Evolutionary conservation across 768 basidiomycete genomes (phyloP).

Genomic region (Lactifluus volemus): DNA sequence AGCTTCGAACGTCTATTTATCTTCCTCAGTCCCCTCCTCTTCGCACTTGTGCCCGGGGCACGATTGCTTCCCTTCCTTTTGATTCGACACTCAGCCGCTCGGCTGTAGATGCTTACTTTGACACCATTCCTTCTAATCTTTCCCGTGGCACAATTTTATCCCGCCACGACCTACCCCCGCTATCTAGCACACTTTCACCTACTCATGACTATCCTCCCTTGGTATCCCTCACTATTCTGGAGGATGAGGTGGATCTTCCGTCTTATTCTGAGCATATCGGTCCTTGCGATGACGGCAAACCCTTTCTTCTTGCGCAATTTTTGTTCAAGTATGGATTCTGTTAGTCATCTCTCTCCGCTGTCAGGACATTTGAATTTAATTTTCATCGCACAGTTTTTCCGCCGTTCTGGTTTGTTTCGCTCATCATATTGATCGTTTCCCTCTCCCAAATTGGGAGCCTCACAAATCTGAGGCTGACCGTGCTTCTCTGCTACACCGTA

Average conservation of each 20-base stretch:
- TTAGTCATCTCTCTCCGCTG: slow-evolving; percentile 25
- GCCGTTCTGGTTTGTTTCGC: slow-evolving; percentile 39
- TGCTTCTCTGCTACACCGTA: slow-evolving; percentile 24
- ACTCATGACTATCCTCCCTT: background rate
- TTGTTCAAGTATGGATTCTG: slow-evolving; percentile 44
- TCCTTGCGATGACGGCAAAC: slow-evolving; percentile 26
- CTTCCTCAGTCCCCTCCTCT: background rate
- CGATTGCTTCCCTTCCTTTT: background rate
- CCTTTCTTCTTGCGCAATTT: slow-evolving; percentile 37
- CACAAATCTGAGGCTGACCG: slow-evolving; percentile 32
- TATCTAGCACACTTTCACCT: background rate
- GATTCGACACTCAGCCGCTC: background rate
- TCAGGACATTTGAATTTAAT: background rate
- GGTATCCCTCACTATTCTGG: background rate
- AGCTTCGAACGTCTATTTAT: background rate
- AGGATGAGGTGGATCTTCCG: slow-evolving; percentile 24
- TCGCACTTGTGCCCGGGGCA: slow-evolving; percentile 9
- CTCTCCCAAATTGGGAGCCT: slow-evolving; percentile 29
- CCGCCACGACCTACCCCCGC: background rate
- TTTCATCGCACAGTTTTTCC: slow-evolving; percentile 33
- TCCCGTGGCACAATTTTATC: background rate
- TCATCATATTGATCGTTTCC: slow-evolving; percentile 33
- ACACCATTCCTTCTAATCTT: background rate
- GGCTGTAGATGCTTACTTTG: background rate
- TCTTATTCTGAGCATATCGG: slow-evolving; percentile 25